Percentiles rank a stretch among this genome's conserved stretches.
phyloP scores from a whole-genome alignment of 208 protist genomes.

The Borovskyia barvae region DNA sequence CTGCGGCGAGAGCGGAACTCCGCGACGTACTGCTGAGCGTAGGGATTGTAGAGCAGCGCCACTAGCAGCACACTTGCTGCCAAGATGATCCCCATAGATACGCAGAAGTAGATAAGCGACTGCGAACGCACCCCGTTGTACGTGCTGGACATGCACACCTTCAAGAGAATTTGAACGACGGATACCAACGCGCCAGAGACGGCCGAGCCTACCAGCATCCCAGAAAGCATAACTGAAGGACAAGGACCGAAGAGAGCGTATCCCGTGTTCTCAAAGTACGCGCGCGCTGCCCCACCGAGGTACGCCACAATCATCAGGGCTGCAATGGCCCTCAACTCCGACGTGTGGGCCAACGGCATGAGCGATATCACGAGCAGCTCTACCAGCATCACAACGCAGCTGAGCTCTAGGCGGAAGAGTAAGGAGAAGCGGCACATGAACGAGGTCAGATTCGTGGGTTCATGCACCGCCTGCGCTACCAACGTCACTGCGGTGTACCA shows the following conservation, averaged over 20 bases:
- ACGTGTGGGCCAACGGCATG: slow-evolving; percentile 36
- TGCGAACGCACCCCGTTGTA: slow-evolving; percentile 48
- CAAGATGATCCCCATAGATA: slow-evolving; percentile 67
- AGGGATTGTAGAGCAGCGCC: slow-evolving; percentile 55
- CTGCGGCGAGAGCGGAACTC: slow-evolving; percentile 65
- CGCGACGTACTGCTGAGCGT: slow-evolving; percentile 59
- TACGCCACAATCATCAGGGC: slow-evolving; percentile 71
- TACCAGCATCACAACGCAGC: slow-evolving; percentile 48
- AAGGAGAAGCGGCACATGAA: slow-evolving; percentile 79
- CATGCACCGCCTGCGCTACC: slow-evolving; percentile 68
- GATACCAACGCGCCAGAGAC: slow-evolving; percentile 62
- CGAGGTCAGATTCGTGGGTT: slow-evolving; percentile 66
- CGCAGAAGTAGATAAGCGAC: slow-evolving; percentile 76
- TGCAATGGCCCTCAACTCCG: slow-evolving; percentile 50
- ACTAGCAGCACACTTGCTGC: slow-evolving; percentile 37
- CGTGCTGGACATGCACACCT: slow-evolving; percentile 51
- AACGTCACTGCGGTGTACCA: slow-evolving; percentile 83
- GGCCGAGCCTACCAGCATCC: slow-evolving; percentile 68
- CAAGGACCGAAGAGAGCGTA: slow-evolving; percentile 85
- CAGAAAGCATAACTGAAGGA: slow-evolving; percentile 64
- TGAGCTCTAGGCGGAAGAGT: slow-evolving; percentile 48
- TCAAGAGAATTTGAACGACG: slow-evolving; percentile 75
- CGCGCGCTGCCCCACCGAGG: slow-evolving; percentile 54
- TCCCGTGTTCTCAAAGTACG: slow-evolving; percentile 88
- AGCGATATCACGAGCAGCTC: slow-evolving; percentile 67